Base-by-base conservation (phyloP, 371 early-diverging fungal species). In the Coemansia sp. region DNA sequence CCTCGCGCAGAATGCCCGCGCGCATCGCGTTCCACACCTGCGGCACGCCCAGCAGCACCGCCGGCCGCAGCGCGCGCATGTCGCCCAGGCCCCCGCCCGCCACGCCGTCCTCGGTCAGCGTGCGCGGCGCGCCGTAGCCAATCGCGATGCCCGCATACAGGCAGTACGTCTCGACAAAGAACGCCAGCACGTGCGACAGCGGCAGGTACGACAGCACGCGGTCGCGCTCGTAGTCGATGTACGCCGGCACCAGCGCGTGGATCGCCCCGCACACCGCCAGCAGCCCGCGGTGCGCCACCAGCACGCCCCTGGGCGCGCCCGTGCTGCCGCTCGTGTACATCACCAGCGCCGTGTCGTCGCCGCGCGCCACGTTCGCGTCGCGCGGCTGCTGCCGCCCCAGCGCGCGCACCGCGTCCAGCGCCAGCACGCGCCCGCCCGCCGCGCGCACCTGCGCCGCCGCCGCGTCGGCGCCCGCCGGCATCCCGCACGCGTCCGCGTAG, bases 21-120 rank as follows among this genome's bases (percentile, higher is more conserved):
- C 94, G 88, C 63, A 98, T 92, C 4, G 91, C 84, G 72, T 94
- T 92, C 94, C 94, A 94, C 9, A 95, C 95, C 42, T 88, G 91
- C 36, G 95, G 94, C 16, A 98, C 94, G 72, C 95, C 95, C 14
- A 92, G 86, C 85, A 99, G 87, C 43, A 98, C 72, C 1, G 94
- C 91, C 16, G 99, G 99, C 36, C 86, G 81, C 60, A 95, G 82
- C 64, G 93, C 94, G 49, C 88, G 84, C 70, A 97, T 86, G 81
- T 99, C 99, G 51, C 26, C 26, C 26, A 26, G 26, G 26, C 87
- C 78, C 80, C 98, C 92, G 76, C 93, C 88, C 57, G 26, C 57
- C 64, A 92, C 91, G 52, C 87, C 86, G 7, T 91, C 86, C 63
- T 97, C 91, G 30, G 94, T 92, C 71, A 97, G 85, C 5, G 97